Conservation (phyloP, 164 flowering plant species). For the Pachysandra terminalis region DNA sequence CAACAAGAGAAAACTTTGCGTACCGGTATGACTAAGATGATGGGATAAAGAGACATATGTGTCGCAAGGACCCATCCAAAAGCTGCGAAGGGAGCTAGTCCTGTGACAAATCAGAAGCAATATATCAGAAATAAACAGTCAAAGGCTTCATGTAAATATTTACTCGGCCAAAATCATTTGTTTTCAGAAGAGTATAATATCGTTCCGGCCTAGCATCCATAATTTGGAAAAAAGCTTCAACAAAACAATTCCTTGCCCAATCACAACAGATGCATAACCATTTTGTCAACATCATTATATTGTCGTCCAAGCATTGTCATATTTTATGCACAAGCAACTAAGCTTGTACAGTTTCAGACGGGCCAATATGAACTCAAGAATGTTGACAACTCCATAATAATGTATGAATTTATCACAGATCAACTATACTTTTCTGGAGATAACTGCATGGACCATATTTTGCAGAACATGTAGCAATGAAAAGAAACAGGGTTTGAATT, state of each 20-base stretch:
- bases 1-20: conserved; percentile 11
- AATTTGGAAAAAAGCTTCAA: neutral
- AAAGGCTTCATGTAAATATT: neutral
- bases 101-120: conserved; percentile 36
- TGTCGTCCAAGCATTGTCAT: no score
- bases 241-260: neutral
- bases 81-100: conserved; percentile 80
- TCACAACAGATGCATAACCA: neutral
- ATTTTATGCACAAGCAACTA: no score
- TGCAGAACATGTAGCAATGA: neutral
- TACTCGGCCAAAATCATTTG: neutral
- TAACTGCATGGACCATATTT: neutral
- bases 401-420: neutral
- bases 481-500: neutral
- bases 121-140: neutral
- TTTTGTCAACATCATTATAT: neutral
- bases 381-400: no score
- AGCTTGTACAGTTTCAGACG: no score
- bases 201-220: neutral
- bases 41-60: conserved; percentile 90
- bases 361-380: no score
- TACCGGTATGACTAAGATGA: conserved; percentile 78
- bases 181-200: neutral
- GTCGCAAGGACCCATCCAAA: conserved; percentile 92
- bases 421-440: neutral